Evolutionary conservation across 2,329 filamentous ascomycete species (phyloP).

Genomic region (Camillea tinctor): DNA sequence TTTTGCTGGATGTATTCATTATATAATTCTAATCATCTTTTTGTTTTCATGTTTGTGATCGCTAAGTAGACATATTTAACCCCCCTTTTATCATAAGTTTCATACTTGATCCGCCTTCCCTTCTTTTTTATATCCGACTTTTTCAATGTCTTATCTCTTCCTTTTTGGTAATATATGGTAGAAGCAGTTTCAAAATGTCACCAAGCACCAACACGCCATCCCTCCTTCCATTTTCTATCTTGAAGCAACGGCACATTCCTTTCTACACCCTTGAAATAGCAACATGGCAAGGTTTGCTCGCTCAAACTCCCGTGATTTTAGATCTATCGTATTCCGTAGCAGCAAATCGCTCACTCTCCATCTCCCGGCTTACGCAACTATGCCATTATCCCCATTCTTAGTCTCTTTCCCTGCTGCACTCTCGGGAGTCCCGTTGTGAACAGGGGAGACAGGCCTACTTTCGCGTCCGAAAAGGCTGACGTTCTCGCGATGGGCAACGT

Average conservation of each 20-base stretch:
- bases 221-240: not conserved
- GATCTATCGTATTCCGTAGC: not conserved
- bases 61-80: not conserved
- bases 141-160: not conserved
- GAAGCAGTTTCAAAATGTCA: not conserved
- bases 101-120: not conserved
- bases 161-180: not conserved
- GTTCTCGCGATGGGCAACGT: conserved; percentile 85
- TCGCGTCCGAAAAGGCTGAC: conserved; percentile 67
- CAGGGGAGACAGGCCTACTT: conserved; percentile 54
- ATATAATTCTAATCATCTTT: not conserved
- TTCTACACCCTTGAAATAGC: not conserved
- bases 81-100: not conserved
- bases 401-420: conserved; percentile 23
- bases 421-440: conserved; percentile 23
- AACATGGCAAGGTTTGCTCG: not conserved
- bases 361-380: not conserved
- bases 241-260: not conserved
- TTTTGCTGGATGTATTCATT: too few relatives aligned
- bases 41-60: not conserved
- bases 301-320: not conserved
- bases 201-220: too few relatives aligned
- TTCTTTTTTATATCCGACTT: conserved; percentile 6
- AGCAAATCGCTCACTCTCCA: conserved; percentile 1
- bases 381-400: conserved; percentile 8